Evolutionary conservation across 129 eudicot genomes (phyloP), one percentile per base, ranked within the genome.

Genomic region (Escallonia rubra): DNA sequence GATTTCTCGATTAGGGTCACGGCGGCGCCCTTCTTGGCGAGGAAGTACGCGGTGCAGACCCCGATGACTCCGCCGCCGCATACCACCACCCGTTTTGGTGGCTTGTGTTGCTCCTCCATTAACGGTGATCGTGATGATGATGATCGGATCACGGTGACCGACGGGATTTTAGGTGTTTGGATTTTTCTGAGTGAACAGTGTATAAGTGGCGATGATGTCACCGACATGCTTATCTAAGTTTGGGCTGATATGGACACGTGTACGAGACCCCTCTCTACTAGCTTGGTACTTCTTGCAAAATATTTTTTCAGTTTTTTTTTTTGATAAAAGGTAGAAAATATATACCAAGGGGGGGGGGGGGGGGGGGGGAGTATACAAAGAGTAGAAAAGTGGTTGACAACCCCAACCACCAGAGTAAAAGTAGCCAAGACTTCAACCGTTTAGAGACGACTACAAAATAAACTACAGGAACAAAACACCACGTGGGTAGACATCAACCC

Each of bases 1-100:
- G 97, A 91, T 77, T 85, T 57, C 59, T 91, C 97, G 66, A 91
- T 40, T 60, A 93, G 80, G 4, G 98, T 93, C 3, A 93, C 96
- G 70, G 86, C 77, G 52, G 96, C 96, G 78, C 97, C 97, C 14
- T 72, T 76, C 59, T 87, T 79, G 59, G 96, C 76, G 16, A 91
- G 59, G 81, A 76, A 91, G 74, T 91, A 91, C 53, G 96, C 96
- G 42, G 93, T 77, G 74, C 97, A 91, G 15, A 87, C 97, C 59
- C 97, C 97, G 79, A 91, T 79, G 46, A 91, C 86, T 66, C 98
- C 96, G 76, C 97, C 96, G 55, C 97, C 97, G 83, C 97, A 90
- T 14, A 90, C 95, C 50, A 85, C 84, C 60, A 90, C 95, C 65
- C 59, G 65, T 49, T 90, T 87, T 0, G 86, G 71, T 50, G 70